Evolutionary conservation across 2,329 filamentous ascomycete species (phyloP).

Genomic region (Paradendryphiella salina): DNA sequence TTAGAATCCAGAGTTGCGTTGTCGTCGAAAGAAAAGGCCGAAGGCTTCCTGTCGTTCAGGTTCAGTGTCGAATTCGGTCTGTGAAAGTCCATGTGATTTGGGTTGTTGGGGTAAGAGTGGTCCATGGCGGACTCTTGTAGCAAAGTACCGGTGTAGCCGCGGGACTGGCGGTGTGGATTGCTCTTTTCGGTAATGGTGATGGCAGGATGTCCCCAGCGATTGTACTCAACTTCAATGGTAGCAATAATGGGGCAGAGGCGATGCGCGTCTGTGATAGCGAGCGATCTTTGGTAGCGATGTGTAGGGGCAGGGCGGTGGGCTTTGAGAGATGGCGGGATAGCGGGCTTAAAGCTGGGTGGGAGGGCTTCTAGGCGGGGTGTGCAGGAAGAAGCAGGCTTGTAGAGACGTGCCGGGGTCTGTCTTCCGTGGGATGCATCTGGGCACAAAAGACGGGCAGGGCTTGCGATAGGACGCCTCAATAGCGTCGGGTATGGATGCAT

Average conservation of each 20-base stretch:
- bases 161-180: constrained; percentile 47
- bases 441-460: constrained; percentile 22
- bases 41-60: constrained; percentile 46
- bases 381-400: constrained; percentile 16
- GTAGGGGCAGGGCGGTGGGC: constrained; percentile 9
- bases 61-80: constrained; percentile 43
- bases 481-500: constrained; percentile 43
- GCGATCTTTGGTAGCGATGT: constrained; percentile 5
- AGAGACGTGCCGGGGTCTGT: constrained; percentile 4
- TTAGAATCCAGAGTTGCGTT: constrained; percentile 56
- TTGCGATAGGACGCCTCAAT: constrained; percentile 41
- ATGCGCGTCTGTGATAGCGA: constrained; percentile 10
- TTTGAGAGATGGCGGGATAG: constrained; percentile 30
- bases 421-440: constrained; percentile 31
- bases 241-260: constrained; percentile 7
- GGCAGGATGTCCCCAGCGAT: constrained; percentile 19
- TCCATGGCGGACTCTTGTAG: constrained; percentile 48
- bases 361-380: constrained; percentile 18
- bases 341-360: constrained; percentile 27
- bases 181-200: constrained; percentile 40
- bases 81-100: constrained; percentile 45
- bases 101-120: constrained; percentile 32
- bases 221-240: constrained; percentile 15
- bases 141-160: constrained; percentile 47
- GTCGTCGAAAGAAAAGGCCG: constrained; percentile 55